phyloP scores from a whole-genome alignment of 192 early-diverging fungal genomes.

The Backusella morwellensis region DNA sequence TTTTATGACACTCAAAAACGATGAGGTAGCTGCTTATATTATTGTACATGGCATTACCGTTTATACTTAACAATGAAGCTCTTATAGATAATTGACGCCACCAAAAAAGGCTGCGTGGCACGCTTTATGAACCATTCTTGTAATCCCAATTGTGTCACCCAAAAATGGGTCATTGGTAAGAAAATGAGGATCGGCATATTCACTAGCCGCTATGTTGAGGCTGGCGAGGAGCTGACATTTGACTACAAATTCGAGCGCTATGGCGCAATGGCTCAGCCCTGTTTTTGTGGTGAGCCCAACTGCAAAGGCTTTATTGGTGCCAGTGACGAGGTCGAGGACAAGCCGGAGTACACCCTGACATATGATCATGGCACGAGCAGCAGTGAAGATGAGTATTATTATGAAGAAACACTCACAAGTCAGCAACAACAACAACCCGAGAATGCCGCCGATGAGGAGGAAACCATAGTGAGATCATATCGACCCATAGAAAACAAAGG shows the following conservation, averaged over 20 bases:
- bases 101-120: slow-evolving; percentile 85
- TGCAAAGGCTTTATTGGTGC: slow-evolving; percentile 93
- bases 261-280: slow-evolving; percentile 86
- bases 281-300: slow-evolving; percentile 84
- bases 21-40: slow-evolving; percentile 54
- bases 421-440: neutral
- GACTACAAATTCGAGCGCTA: slow-evolving; percentile 98
- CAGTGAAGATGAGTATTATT: neutral
- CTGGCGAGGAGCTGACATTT: slow-evolving; percentile 91
- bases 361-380: neutral
- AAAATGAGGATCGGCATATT: slow-evolving; percentile 94
- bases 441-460: slow-evolving; percentile 7
- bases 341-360: slow-evolving; percentile 42
- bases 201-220: slow-evolving; percentile 67
- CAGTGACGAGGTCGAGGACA: slow-evolving; percentile 38
- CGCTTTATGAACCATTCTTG: slow-evolving; percentile 99
- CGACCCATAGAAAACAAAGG: slow-evolving; percentile 60
- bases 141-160: slow-evolving; percentile 88
- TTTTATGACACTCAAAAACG: slow-evolving; percentile 93
- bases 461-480: slow-evolving; percentile 25
- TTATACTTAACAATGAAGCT: neutral
- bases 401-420: slow-evolving; percentile 17
- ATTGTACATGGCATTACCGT: too few relatives aligned
- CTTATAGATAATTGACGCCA: slow-evolving; percentile 88
- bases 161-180: slow-evolving; percentile 97